These are phyloP conservation scores for Sporothrix pseudoabietina DNA, from an alignment of 2,329 filamentous ascomycete genomes.

Conservation along the genomic window DNA sequence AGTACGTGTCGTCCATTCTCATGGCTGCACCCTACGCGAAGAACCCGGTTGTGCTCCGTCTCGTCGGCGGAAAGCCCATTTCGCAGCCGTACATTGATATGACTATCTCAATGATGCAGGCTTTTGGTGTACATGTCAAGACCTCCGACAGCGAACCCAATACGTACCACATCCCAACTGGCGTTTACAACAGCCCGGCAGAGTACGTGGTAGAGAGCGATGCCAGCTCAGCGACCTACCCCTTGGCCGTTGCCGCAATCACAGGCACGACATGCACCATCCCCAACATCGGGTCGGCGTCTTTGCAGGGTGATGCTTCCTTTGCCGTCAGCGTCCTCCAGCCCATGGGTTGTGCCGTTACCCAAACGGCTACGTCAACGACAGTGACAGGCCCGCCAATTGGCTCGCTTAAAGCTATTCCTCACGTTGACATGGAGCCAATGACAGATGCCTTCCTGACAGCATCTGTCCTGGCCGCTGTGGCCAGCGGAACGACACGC, in stretches of 20 bases:
- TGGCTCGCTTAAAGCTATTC: conserved; percentile 72
- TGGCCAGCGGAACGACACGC: conserved; percentile 77
- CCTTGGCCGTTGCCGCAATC: conserved; percentile 89
- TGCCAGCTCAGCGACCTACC: conserved; percentile 96
- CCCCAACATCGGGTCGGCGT: conserved; percentile 90
- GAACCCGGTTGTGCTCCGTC: conserved; percentile 81
- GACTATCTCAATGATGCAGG: conserved; percentile 96
- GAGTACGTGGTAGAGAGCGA: conserved; percentile 95
- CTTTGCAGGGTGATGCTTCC: conserved; percentile 89
- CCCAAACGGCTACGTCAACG: conserved; percentile 82
- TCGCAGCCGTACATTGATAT: conserved; percentile 98
- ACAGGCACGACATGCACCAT: conserved; percentile 94
- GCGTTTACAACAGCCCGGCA: conserved; percentile 76
- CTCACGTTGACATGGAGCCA: conserved; percentile 93
- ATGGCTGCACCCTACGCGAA: conserved; percentile 98
- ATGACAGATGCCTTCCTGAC: conserved; percentile 99
- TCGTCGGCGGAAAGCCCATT: conserved; percentile 96
- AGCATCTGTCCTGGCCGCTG: conserved; percentile 87
- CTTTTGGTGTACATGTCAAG: conserved; percentile 81
- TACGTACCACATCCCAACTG: conserved; percentile 91
- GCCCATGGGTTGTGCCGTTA: conserved; percentile 91
- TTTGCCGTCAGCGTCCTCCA: conserved; percentile 88
- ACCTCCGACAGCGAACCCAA: conserved; percentile 77
- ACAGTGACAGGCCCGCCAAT: conserved; percentile 85
- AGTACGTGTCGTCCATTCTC: conserved; percentile 94